Evolutionary conservation across 1,139 yeast genomes (phyloP).

Genomic region (Taphrina betulina): DNA sequence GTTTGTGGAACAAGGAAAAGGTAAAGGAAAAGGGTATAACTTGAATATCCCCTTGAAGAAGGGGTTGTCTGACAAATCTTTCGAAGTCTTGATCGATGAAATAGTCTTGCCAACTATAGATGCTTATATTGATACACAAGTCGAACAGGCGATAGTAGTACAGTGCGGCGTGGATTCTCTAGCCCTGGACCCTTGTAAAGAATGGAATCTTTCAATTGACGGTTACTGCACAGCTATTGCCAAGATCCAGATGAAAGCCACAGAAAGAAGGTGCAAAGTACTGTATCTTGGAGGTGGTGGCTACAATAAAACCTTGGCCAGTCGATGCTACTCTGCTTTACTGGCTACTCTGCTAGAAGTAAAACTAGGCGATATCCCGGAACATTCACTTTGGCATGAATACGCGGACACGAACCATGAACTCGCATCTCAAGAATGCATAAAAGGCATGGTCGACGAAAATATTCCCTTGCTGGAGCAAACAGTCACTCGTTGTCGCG

Average conservation of each 20-base stretch:
- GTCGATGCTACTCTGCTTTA: conserved; percentile 64
- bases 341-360: conserved; percentile 43
- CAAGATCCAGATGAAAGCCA: not conserved
- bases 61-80: conserved; percentile 55
- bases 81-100: conserved; percentile 47
- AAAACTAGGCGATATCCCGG: conserved; percentile 1
- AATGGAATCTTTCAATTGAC: conserved; percentile 58
- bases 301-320: conserved; percentile 61
- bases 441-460: conserved; percentile 1
- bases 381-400: conserved; percentile 18
- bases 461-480: not conserved
- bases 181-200: conserved; percentile 56
- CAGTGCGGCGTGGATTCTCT: conserved; percentile 77
- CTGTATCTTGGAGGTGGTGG: conserved; percentile 78
- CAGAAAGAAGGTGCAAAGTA: not conserved
- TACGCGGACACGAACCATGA: conserved; percentile 8
- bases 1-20: conserved; percentile 45
- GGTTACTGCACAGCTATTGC: conserved; percentile 10
- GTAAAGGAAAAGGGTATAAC: conserved; percentile 46
- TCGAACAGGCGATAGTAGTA: conserved; percentile 52
- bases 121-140: conserved; percentile 52
- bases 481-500: not conserved
- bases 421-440: not conserved
- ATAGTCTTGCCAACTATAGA: conserved; percentile 47
- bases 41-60: conserved; percentile 59